Evolutionary conservation across 371 early-diverging fungal genomes (phyloP), one percentile per base, ranked within the genome.

Genomic region (Saksenaea oblongispora): DNA sequence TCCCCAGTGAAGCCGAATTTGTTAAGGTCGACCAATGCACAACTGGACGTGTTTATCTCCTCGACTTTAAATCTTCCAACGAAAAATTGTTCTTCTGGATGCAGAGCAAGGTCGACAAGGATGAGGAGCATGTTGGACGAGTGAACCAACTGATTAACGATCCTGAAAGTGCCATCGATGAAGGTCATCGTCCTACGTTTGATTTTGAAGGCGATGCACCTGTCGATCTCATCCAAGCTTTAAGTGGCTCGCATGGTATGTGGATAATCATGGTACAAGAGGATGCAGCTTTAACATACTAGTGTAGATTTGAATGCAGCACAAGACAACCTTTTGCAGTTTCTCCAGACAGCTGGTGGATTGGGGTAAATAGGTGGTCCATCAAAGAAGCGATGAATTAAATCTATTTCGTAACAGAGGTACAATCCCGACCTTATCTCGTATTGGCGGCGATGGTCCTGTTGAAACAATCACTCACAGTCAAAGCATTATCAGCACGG

Each of bases 71-170:
- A 72, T 87, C 92, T 0, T 91, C 92, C 3, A 76, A 79, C 62
- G 86, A 87, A 70, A 85, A 87, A 37, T 70, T 84, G 44, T 93
- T 94, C 72, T 92, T 90, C 62, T 94, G 94, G 94, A 87, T 92
- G 81, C 94, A 94, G 67, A 87, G 84, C 58, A 75, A 83, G 34
- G 79, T 74, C 26, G 83, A 81, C 15, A 76, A 81, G 62, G 89
- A 89, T 60, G 79, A 76, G 34, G 86, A 84, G 59, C 55, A 82
- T 24, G 73, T 80, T 57, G 69, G 61, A 5, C 73, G 78, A 42
- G 82, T 87, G 26, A 89, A 89, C 63, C 68, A 74, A 35, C 72
- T 87, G 58, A 85, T 90, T 61, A 85, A 85, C 61, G 83, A 87
- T 67, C 84, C 84, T 63, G 67, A 75, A 34, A 73, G 70, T 34